These are phyloP conservation scores for Jacaranda mimosifolia DNA, from an alignment of 257 asterid genomes.

Conservation along the genomic window DNA sequence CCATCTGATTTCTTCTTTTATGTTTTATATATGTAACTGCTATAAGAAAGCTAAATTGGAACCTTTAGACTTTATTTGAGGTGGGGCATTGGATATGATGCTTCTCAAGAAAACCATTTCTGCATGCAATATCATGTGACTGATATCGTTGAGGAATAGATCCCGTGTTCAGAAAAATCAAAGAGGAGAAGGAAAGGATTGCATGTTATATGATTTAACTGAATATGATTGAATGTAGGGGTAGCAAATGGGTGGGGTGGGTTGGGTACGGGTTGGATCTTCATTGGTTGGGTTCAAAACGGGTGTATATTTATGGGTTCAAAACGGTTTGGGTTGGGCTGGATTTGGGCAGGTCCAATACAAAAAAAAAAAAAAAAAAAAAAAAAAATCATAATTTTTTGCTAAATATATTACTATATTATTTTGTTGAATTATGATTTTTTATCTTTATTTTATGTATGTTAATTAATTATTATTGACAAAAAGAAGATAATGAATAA, in stretches of 20 bases:
- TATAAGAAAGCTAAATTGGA: background rate
- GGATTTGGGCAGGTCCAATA: too few relatives aligned
- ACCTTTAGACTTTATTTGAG: background rate
- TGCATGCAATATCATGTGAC: background rate
- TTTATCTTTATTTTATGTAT: too few relatives aligned
- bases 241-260: background rate
- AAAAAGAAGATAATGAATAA: too few relatives aligned
- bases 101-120: slow-evolving; percentile 6
- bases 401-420: too few relatives aligned
- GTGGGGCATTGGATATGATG: background rate
- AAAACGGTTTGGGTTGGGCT: too few relatives aligned
- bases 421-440: too few relatives aligned
- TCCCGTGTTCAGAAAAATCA: slow-evolving; percentile 3
- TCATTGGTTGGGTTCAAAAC: too few relatives aligned
- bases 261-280: background rate
- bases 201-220: slow-evolving; percentile 4
- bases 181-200: background rate
- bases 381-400: too few relatives aligned
- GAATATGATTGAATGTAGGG: background rate
- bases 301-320: too few relatives aligned
- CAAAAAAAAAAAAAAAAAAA: too few relatives aligned
- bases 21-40: background rate
- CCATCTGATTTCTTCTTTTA: slow-evolving; percentile 8
- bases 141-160: background rate
- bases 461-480: too few relatives aligned